phyloP scores from a whole-genome alignment of 768 basidiomycete species.

The Rhodotorula diobovata region DNA sequence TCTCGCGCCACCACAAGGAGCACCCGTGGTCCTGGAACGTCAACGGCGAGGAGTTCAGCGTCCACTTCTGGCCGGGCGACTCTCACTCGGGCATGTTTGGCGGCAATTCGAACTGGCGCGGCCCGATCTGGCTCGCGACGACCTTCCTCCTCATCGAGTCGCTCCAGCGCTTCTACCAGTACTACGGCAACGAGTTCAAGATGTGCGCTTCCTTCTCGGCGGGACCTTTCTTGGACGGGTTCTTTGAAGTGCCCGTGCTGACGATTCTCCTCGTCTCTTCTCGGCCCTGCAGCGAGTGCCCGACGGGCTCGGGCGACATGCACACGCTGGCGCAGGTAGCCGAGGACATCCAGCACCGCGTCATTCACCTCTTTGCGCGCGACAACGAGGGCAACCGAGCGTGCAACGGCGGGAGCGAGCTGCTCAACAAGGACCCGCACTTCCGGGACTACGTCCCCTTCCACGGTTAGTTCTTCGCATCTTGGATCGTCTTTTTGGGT shows the following conservation, averaged over 20 bases:
- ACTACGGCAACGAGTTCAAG: constrained; percentile 87
- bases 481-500: too few relatives aligned
- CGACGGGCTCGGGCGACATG: constrained; percentile 92
- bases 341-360: constrained; percentile 97
- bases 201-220: constrained; percentile 43
- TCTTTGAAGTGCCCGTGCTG: neutral
- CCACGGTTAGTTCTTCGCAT: constrained; percentile 60
- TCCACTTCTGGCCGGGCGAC: constrained; percentile 97
- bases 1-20: constrained; percentile 85
- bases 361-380: constrained; percentile 96
- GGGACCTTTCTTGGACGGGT: neutral
- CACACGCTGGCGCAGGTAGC: constrained; percentile 92
- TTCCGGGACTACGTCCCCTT: constrained; percentile 97
- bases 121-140: constrained; percentile 77
- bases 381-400: constrained; percentile 77
- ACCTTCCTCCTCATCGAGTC: constrained; percentile 95
- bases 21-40: constrained; percentile 94
- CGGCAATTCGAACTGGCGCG: constrained; percentile 53
- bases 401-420: constrained; percentile 81
- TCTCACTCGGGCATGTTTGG: constrained; percentile 97
- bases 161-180: constrained; percentile 93
- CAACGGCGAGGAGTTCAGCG: constrained; percentile 83
- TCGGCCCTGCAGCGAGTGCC: constrained; percentile 70
- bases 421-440: constrained; percentile 83
- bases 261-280: neutral